Conservation (phyloP, 352 stramenopile genomes). For the Peronospora belbahrii region DNA sequence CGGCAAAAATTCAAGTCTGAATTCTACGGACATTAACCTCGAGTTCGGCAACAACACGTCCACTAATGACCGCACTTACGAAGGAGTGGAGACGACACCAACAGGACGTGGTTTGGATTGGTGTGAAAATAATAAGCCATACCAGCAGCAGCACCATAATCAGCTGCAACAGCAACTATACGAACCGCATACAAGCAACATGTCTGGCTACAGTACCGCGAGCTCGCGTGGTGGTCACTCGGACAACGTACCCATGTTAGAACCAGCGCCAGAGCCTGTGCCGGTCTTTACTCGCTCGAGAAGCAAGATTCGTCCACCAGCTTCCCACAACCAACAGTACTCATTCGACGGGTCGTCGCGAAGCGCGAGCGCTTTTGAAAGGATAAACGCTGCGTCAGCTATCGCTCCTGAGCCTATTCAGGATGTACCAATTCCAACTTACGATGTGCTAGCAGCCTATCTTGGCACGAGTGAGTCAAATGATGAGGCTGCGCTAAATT, state of each 20-base stretch:
- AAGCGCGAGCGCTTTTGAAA: slow-evolving; percentile 8
- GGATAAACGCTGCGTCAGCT: slow-evolving; percentile 10
- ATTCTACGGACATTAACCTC: slow-evolving; percentile 44
- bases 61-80: slow-evolving; percentile 14
- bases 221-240: slow-evolving; percentile 17
- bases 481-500: slow-evolving; percentile 10
- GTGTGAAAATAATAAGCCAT: slow-evolving; percentile 18
- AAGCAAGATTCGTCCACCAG: slow-evolving; percentile 11
- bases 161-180: slow-evolving; percentile 20
- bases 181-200: slow-evolving; percentile 11
- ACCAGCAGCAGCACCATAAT: slow-evolving; percentile 11
- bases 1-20: slow-evolving; percentile 16
- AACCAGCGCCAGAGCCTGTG: slow-evolving; percentile 19
- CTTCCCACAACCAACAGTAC: slow-evolving; percentile 36
- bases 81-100: slow-evolving; percentile 25
- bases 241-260: slow-evolving; percentile 26
- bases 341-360: slow-evolving; percentile 19
- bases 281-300: slow-evolving; percentile 17
- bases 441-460: slow-evolving; percentile 36
- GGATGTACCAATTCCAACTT: slow-evolving; percentile 21
- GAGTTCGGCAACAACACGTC: slow-evolving; percentile 33
- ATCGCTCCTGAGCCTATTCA: slow-evolving; percentile 10
- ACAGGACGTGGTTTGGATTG: slow-evolving; percentile 9
- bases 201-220: slow-evolving; percentile 20
- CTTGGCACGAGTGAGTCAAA: slow-evolving; percentile 24